These are phyloP conservation scores for Lagenidium giganteum DNA, from an alignment of 352 stramenopile species.

Conservation along the genomic window DNA sequence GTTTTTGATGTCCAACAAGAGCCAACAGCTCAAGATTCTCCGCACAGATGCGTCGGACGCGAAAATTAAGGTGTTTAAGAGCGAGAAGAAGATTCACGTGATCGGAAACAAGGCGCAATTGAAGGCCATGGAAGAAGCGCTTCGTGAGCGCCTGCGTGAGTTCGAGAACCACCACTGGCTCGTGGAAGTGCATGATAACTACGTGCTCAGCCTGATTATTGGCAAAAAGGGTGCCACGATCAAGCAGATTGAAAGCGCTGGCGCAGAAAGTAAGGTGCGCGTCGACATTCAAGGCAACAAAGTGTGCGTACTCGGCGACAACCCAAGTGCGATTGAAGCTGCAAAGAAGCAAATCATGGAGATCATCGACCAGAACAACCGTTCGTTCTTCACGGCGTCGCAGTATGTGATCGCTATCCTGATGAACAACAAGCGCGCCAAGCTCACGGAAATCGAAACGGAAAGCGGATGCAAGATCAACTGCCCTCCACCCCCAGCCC, in stretches of 20 bases:
- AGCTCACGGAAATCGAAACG: constrained; percentile 65
- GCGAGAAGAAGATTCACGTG: constrained; percentile 51
- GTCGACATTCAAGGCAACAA: constrained; percentile 65
- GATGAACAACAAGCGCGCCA: constrained; percentile 69
- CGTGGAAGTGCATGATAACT: constrained; percentile 46
- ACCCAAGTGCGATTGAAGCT: constrained; percentile 33
- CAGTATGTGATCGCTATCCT: constrained; percentile 56
- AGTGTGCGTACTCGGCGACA: constrained; percentile 64
- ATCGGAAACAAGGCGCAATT: constrained; percentile 69
- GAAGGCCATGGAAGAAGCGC: constrained; percentile 47
- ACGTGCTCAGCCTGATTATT: constrained; percentile 72
- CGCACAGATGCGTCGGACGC: constrained; percentile 50
- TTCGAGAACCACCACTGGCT: constrained; percentile 63
- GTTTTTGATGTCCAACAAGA: constrained; percentile 78
- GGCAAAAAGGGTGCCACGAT: constrained; percentile 79
- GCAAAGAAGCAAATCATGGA: constrained; percentile 50
- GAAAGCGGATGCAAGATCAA: constrained; percentile 52
- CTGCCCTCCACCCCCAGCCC: constrained; percentile 31
- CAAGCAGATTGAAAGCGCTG: constrained; percentile 61
- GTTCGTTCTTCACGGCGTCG: constrained; percentile 58
- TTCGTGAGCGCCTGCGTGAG: constrained; percentile 42
- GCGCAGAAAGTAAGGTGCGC: constrained; percentile 36
- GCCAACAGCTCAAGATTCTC: constrained; percentile 54
- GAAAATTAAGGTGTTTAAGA: constrained; percentile 68
- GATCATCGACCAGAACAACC: constrained; percentile 72